Evolutionary conservation across 2,329 filamentous ascomycete genomes (phyloP).

Genomic region (Colletotrichum falcatum): DNA sequence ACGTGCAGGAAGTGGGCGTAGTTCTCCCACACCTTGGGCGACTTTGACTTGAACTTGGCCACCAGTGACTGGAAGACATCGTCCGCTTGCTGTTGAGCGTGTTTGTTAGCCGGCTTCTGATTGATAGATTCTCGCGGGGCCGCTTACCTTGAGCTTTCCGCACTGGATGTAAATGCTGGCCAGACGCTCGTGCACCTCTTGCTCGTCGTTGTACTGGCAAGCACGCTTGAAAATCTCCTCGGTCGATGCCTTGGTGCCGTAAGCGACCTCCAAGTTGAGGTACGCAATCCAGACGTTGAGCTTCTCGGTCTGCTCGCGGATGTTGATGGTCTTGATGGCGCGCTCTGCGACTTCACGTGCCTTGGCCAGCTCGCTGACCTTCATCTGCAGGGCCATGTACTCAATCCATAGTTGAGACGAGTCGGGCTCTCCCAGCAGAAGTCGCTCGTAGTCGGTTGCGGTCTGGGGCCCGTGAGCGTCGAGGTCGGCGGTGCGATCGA

Average conservation of each 20-base stretch:
- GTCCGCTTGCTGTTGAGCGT: conserved; percentile 79
- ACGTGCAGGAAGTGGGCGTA: conserved; percentile 94
- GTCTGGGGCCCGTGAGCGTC: conserved; percentile 91
- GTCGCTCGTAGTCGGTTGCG: conserved; percentile 90
- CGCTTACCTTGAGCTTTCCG: conserved; percentile 81
- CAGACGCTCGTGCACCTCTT: conserved; percentile 89
- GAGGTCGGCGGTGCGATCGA: conserved; percentile 92
- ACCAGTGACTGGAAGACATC: conserved; percentile 86
- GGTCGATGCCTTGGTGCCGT: conserved; percentile 84
- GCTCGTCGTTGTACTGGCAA: conserved; percentile 92
- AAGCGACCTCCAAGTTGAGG: conserved; percentile 93
- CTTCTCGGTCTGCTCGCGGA: conserved; percentile 91
- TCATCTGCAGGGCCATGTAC: conserved; percentile 99
- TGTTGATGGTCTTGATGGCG: conserved; percentile 90
- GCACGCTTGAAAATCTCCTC: conserved; percentile 92
- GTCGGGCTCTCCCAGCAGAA: conserved; percentile 91
- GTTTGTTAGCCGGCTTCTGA: conserved; percentile 29
- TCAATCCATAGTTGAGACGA: conserved; percentile 94
- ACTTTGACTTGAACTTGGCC: conserved; percentile 88
- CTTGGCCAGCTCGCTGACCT: conserved; percentile 88
- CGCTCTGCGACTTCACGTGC: conserved; percentile 91
- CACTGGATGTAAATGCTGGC: conserved; percentile 96
- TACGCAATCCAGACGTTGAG: conserved; percentile 95
- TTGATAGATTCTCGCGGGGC: accelerated
- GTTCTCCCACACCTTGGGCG: conserved; percentile 88